A percentile compares a stretch with the other conserved stretches of the same genome.
Conservation (phyloP, 2,329 filamentous ascomycete genomes). For the Exophiala calicioides region DNA sequence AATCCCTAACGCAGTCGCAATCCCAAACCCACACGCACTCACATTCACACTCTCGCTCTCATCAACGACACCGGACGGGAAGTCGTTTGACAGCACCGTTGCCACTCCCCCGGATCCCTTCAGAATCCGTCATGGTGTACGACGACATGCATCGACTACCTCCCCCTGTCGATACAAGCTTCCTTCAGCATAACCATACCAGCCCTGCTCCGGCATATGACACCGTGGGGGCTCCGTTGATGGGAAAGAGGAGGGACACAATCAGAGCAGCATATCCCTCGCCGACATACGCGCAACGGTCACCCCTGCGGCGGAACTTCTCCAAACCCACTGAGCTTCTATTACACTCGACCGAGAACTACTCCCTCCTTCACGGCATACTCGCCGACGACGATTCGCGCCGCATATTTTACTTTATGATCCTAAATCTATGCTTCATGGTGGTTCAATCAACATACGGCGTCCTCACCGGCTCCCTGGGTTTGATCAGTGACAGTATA, state of each 20-base stretch:
- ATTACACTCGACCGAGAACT: constrained; percentile 67
- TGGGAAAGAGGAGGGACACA: constrained; percentile 23
- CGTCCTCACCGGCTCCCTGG: constrained; percentile 87
- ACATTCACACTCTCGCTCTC: constrained; percentile 34
- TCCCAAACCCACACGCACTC: constrained; percentile 33
- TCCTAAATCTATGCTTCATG: constrained; percentile 95
- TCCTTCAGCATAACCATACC: constrained; percentile 16
- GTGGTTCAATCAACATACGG: constrained; percentile 91
- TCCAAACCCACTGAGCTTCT: constrained; percentile 67
- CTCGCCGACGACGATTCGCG: constrained; percentile 88
- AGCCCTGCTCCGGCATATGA: constrained; percentile 21
- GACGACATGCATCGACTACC: constrained; percentile 15
- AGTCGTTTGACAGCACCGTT: constrained; percentile 28
- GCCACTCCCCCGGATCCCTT: constrained; percentile 30
- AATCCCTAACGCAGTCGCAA: constrained; percentile 34
- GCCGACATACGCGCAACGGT: constrained; percentile 7
- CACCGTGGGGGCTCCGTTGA: constrained; percentile 11
- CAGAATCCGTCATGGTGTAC: constrained; percentile 23
- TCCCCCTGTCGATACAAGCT: constrained; percentile 19
- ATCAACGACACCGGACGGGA: constrained; percentile 25
- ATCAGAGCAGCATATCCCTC: constrained; percentile 18
- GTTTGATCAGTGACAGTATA: constrained; percentile 94
- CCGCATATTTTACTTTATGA: constrained; percentile 96
- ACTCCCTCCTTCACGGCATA: constrained; percentile 81
- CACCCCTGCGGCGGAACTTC: constrained; percentile 32